Base-by-base conservation (phyloP, 208 protist species). In the Naegleria lovaniensis region DNA sequence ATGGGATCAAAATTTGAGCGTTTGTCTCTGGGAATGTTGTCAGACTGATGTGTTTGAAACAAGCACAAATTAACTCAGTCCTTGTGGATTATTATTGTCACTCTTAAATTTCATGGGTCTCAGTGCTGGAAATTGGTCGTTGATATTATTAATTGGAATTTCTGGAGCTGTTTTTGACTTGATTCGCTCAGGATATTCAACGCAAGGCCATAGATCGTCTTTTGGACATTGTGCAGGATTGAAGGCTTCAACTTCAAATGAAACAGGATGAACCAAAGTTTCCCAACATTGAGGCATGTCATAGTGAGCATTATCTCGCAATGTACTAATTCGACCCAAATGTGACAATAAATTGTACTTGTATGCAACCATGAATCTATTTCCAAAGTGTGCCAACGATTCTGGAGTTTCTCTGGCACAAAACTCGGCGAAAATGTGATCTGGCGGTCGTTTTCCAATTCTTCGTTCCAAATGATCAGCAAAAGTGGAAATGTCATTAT, bases 361-460 rank as follows among this genome's bases (percentile, higher is more conserved):
- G 48, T 93, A 93, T 16, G 88, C 92, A 75, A 92, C 40, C 36
- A 92, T 83, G 13, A 7, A 43, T 48, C 91, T 55, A 55, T 59
- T 89, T 16, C 38, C 83, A 55, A 93, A 91, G 16, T 90, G 90
- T 13, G 15, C 11, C 7, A 36, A n/a, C 7, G 91, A 58, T 52
- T 93, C 88, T n/a, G 15, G n/a, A 48, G 83, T 91, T 85, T 93
- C 92, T 39, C 58, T 55, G 0, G 92, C 92, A 58, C 85, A 92
- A 40, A 83, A 93, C 59, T 93, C 92, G 7, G 92, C 48, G 9
- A 93, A 88, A 5, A 93, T n/a, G 48, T 93, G 92, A 88, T 93
- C 92, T 36, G 92, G 92, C 2, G 92, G 92, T 29, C 92, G 75
- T n/a, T 91, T 91, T 38, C 22, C 15, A 29, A 90, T 19, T 75